These are phyloP conservation scores for Narthecium ossifragum DNA, from an alignment of 106 monocot species.

Conservation along the genomic window DNA sequence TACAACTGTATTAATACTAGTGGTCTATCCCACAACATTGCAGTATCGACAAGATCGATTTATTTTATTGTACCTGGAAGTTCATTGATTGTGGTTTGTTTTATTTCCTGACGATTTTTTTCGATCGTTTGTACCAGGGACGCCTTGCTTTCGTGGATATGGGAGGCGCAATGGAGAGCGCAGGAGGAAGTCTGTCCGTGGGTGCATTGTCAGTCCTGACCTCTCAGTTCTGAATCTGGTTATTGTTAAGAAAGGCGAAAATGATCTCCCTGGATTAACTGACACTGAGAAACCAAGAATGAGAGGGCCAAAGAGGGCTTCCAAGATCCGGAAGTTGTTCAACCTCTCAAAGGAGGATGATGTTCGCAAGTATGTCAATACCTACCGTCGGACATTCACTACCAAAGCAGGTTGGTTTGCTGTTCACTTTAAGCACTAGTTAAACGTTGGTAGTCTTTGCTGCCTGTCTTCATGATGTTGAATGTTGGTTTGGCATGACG, in stretches of 20 bases:
- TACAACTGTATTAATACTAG: no score
- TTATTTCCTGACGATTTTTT: no score
- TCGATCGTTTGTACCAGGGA: constrained; percentile 5
- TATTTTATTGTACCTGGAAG: no score
- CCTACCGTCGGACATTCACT: constrained; percentile 41
- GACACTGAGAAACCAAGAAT: constrained; percentile 66
- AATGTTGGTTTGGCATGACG: no score
- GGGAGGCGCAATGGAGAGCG: constrained; percentile 50
- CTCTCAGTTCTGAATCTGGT: constrained; percentile 44
- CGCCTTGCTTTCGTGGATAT: constrained; percentile 46
- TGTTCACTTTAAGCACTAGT: background rate
- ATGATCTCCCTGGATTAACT: constrained; percentile 53
- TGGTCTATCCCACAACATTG: no score
- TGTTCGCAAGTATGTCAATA: constrained; percentile 54
- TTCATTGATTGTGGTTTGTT: no score
- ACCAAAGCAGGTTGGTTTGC: constrained; percentile 8
- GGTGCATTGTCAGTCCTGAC: constrained; percentile 48
- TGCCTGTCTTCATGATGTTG: no score
- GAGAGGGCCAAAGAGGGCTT: constrained; percentile 61
- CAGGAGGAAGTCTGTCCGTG: constrained; percentile 48
- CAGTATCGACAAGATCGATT: no score
- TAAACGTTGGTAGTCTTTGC: background rate
- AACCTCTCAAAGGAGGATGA: constrained; percentile 59
- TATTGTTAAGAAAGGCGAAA: constrained; percentile 53
- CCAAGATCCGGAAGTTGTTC: constrained; percentile 57